Evolutionary conservation across 768 basidiomycete species (phyloP).

Genomic region (Rhizopogon vesiculosus): DNA sequence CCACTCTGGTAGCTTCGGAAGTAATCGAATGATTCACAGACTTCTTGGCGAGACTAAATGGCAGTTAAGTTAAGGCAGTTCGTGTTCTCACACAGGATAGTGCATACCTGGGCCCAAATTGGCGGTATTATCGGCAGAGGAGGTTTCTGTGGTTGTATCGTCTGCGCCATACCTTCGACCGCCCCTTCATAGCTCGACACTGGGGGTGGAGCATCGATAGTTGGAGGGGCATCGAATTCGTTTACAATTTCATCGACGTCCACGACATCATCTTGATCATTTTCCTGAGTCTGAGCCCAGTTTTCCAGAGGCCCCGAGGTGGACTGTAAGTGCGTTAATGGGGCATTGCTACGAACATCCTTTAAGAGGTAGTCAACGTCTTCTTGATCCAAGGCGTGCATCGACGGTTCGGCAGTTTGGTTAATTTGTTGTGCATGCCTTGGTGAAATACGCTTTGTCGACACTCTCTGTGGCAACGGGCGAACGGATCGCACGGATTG

Average conservation of each 20-base stretch:
- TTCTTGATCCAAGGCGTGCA: neutral
- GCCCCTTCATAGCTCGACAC: neutral
- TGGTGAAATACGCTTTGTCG: neutral
- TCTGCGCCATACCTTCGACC: neutral
- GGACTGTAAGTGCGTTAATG: neutral
- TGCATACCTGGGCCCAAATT: conserved; percentile 42
- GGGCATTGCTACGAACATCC: conserved; percentile 14
- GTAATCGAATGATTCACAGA: conserved; percentile 74
- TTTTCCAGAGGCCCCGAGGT: conserved; percentile 5
- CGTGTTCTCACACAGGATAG: neutral
- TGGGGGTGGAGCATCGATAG: conserved; percentile 9
- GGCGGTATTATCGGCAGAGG: conserved; percentile 26
- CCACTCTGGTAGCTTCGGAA: conserved; percentile 73
- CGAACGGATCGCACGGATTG: conserved; percentile 2
- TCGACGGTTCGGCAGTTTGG: neutral
- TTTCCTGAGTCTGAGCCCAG: conserved; percentile 24
- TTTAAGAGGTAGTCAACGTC: conserved; percentile 13
- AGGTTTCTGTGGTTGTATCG: conserved; percentile 12
- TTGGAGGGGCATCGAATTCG: conserved; percentile 7
- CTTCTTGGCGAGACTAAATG: conserved; percentile 71
- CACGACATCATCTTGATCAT: conserved; percentile 15
- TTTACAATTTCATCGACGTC: neutral
- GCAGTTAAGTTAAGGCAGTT: conserved; percentile 3
- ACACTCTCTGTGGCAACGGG: conserved; percentile 18
- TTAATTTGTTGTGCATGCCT: neutral